Conservation (phyloP, 768 basidiomycete genomes). For the Pleurotus eryngii region DNA sequence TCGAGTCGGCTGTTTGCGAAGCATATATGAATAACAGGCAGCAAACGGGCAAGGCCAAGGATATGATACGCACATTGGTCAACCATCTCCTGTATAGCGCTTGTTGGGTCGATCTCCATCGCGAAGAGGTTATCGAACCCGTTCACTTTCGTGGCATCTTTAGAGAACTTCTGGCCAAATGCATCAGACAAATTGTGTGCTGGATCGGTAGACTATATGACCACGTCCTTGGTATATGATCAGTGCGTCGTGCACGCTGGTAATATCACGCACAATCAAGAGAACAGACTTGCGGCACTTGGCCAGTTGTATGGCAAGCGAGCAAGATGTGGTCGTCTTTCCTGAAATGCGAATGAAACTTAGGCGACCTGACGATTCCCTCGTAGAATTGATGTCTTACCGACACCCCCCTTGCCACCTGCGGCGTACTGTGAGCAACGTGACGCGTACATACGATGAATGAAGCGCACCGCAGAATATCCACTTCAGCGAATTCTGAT, state of each 20-base stretch:
- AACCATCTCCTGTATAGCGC: constrained; percentile 98
- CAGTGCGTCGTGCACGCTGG: neutral
- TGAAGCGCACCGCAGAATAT: constrained; percentile 88
- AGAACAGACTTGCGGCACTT: constrained; percentile 91
- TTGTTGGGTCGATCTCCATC: constrained; percentile 99
- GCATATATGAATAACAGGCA: too few species aligned
- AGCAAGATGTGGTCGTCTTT: constrained; percentile 98
- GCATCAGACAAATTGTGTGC: constrained; percentile 99
- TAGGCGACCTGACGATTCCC: constrained; percentile 1
- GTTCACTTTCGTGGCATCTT: constrained; percentile 97
- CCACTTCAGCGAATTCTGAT: constrained; percentile 94
- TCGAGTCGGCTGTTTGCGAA: constrained; percentile 62
- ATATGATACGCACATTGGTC: constrained; percentile 70
- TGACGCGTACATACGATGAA: constrained; percentile 6
- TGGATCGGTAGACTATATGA: constrained; percentile 89
- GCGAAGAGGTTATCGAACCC: constrained; percentile 96
- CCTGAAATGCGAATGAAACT: constrained; percentile 41
- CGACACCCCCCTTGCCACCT: constrained; percentile 99
- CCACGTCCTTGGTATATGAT: neutral
- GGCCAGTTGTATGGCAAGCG: constrained; percentile 94
- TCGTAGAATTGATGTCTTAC: constrained; percentile 43
- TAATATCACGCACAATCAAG: constrained; percentile 69
- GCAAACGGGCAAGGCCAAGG: too few species aligned
- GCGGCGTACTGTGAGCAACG: constrained; percentile 11
- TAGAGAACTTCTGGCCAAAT: constrained; percentile 98